A percentile compares a stretch with the other conserved stretches of the same genome.
Evolutionary conservation across 1,284 basidiomycete species (phyloP).

Genomic region (Violaceomyces palustris): DNA sequence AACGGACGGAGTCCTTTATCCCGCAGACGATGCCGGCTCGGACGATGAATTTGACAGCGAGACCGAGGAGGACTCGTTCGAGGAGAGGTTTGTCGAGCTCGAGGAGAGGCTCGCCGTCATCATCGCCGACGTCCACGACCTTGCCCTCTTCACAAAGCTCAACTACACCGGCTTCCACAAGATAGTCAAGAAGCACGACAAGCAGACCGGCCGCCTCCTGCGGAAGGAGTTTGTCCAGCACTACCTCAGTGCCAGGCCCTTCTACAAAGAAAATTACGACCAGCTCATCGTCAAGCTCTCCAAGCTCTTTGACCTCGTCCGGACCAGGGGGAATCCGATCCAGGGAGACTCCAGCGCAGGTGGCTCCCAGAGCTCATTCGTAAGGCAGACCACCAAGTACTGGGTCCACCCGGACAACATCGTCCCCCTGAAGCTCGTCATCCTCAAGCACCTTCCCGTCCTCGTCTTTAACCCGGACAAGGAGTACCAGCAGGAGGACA

Average conservation of each 20-base stretch:
- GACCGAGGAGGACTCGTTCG: slow-evolving; percentile 68
- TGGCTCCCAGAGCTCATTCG: slow-evolving; percentile 91
- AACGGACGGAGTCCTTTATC: slow-evolving; percentile 57
- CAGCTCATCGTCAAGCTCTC: slow-evolving; percentile 94
- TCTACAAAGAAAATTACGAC: slow-evolving; percentile 75
- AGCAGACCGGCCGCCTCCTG: slow-evolving; percentile 61
- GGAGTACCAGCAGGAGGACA: slow-evolving; percentile 82
- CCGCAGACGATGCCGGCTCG: slow-evolving; percentile 57
- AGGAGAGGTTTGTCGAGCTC: slow-evolving; percentile 80
- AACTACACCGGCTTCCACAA: slow-evolving; percentile 96
- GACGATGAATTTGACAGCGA: slow-evolving; percentile 60
- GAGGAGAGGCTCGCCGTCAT: slow-evolving; percentile 94
- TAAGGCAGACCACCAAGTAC: slow-evolving; percentile 96
- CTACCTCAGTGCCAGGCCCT: slow-evolving; percentile 88
- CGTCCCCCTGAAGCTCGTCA: slow-evolving; percentile 90
- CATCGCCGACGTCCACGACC: slow-evolving; percentile 96
- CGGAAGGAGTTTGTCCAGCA: slow-evolving; percentile 69
- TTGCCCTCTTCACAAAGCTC: slow-evolving; percentile 86
- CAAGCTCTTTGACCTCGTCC: slow-evolving; percentile 88
- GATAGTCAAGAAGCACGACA: slow-evolving; percentile 92
- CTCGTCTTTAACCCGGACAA: slow-evolving; percentile 92
- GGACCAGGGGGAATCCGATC: slow-evolving; percentile 89
- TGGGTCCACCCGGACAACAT: slow-evolving; percentile 79
- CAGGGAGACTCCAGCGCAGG: slow-evolving; percentile 90
- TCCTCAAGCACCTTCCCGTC: slow-evolving; percentile 71